Conservation (phyloP, 768 basidiomycete species). For the Lentinula raphanica region DNA sequence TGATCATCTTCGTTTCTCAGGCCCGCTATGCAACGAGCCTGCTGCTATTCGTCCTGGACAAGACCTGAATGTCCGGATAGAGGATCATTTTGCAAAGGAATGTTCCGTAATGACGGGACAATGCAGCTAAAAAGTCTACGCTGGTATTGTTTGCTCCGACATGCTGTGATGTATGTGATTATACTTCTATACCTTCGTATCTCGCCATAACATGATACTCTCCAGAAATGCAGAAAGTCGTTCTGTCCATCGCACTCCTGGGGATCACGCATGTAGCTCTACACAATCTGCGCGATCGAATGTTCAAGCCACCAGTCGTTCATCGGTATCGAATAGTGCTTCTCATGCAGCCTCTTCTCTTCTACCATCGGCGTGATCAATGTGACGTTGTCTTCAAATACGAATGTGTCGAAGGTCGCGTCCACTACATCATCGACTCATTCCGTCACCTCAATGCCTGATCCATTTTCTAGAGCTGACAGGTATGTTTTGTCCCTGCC, state of each 20-base stretch:
- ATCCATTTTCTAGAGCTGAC: constrained; percentile 47
- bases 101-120: constrained; percentile 70
- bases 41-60: constrained; percentile 72
- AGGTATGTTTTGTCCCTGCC: constrained; percentile 49
- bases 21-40: constrained; percentile 73
- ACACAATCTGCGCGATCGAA: constrained; percentile 19
- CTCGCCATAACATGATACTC: background rate
- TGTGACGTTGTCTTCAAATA: constrained; percentile 26
- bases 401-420: constrained; percentile 15
- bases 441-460: constrained; percentile 12
- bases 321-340: constrained; percentile 25
- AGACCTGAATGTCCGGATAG: constrained; percentile 81
- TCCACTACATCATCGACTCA: constrained; percentile 17
- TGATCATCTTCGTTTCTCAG: constrained; percentile 28
- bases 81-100: constrained; percentile 59
- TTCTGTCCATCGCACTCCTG: constrained; percentile 73
- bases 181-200: background rate
- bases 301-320: constrained; percentile 35
- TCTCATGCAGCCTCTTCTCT: constrained; percentile 27
- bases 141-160: constrained; percentile 70
- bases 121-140: constrained; percentile 37
- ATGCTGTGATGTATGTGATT: constrained; percentile 57
- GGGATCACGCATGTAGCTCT: constrained; percentile 55
- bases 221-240: constrained; percentile 62
- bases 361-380: constrained; percentile 26